Evolutionary conservation across 2,329 filamentous ascomycete species (phyloP).

Genomic region (Sclerotinia trifoliorum): DNA sequence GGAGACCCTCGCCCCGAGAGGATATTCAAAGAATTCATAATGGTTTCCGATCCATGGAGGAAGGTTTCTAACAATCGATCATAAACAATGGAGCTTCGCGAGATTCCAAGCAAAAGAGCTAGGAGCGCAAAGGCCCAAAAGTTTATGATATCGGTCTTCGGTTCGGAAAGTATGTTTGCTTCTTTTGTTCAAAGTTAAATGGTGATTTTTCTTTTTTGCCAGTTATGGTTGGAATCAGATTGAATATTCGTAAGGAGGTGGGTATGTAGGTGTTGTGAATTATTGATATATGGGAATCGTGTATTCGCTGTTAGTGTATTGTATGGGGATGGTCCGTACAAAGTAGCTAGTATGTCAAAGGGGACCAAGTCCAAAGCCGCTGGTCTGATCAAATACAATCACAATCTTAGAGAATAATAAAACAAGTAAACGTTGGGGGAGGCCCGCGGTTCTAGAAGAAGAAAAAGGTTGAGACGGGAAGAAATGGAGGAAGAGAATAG

Average conservation of each 20-base stretch:
- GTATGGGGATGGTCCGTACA: slow-evolving; percentile 8
- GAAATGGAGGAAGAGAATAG: background rate
- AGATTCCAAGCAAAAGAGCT: slow-evolving; percentile 10
- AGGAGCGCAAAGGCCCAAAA: slow-evolving; percentile 21
- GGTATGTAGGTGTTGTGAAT: background rate
- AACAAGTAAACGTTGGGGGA: slow-evolving; percentile 14
- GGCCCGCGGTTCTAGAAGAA: background rate
- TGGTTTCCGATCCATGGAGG: slow-evolving; percentile 55
- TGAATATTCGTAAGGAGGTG: slow-evolving; percentile 1
- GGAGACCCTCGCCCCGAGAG: slow-evolving; percentile 79
- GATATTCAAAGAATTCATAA: slow-evolving; percentile 97
- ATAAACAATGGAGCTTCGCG: slow-evolving; percentile 17
- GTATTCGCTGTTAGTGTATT: background rate
- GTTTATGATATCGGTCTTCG: slow-evolving; percentile 8
- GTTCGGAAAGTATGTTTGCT: slow-evolving; percentile 11
- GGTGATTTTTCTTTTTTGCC: background rate
- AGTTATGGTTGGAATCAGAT: background rate
- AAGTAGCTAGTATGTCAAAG: background rate
- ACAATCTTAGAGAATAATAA: slow-evolving; percentile 4
- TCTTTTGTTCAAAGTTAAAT: background rate
- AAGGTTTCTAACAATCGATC: slow-evolving; percentile 23
- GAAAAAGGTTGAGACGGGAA: background rate
- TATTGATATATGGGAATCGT: background rate
- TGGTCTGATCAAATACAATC: background rate
- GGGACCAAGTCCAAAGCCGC: background rate